Evolutionary conservation across 2,329 filamentous ascomycete genomes (phyloP).

Genomic region (Ophiostoma angusticollis): DNA sequence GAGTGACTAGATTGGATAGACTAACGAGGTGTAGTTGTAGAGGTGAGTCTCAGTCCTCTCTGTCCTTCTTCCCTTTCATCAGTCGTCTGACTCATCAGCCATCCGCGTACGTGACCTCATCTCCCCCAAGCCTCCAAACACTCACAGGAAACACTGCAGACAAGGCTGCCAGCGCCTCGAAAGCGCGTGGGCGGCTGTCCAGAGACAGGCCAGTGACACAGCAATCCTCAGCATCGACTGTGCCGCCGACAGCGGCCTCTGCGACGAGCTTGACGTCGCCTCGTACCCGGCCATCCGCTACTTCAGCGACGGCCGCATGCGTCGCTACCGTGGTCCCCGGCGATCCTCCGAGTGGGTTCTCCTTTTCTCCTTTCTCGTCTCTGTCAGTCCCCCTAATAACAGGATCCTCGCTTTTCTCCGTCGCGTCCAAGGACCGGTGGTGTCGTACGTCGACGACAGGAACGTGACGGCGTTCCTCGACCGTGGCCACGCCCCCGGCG

Average conservation of each 20-base stretch:
- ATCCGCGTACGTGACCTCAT: too few species aligned
- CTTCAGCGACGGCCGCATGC: constrained; percentile 22
- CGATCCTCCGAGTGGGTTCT: constrained; percentile 24
- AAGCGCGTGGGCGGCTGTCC: constrained; percentile 22
- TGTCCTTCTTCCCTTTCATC: background rate
- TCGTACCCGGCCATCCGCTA: constrained; percentile 35
- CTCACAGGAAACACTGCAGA: too few species aligned
- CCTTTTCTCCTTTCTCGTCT: background rate
- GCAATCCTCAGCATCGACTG: constrained; percentile 29
- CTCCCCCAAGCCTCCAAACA: too few species aligned
- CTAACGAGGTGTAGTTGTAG: constrained; percentile 7
- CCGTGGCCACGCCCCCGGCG: too few species aligned
- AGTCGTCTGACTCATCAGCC: background rate
- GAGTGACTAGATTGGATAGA: background rate
- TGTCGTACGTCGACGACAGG: constrained; percentile 18
- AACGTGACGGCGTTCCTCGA: constrained; percentile 22
- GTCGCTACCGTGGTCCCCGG: constrained; percentile 31
- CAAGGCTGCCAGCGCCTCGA: constrained; percentile 22
- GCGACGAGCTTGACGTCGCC: constrained; percentile 26
- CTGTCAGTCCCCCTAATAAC: background rate
- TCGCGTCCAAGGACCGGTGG: constrained; percentile 17
- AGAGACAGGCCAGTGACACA: constrained; percentile 12
- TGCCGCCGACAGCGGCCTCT: constrained; percentile 22
- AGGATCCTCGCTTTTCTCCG: constrained; percentile 21
- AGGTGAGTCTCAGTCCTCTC: constrained; percentile 10